phyloP scores from a whole-genome alignment of 2,329 filamentous ascomycete genomes.

The Pseudocercospora fijiensis region DNA sequence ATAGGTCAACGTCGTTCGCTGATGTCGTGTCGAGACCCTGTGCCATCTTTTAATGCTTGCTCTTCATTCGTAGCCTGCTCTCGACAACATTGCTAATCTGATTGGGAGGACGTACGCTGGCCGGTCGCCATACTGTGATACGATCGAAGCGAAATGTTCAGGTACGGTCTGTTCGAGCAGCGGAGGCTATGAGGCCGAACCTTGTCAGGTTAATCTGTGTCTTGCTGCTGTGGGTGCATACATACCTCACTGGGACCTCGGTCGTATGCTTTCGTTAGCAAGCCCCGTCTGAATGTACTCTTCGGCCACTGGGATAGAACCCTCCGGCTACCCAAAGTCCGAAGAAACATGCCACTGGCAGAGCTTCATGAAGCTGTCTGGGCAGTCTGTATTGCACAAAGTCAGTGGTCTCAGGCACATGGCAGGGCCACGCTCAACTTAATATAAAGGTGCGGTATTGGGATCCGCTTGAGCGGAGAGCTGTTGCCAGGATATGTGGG shows the following conservation, averaged over 20 bases:
- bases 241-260: slow-evolving; percentile 35
- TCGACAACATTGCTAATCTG: background rate
- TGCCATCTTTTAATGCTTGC: slow-evolving; percentile 5
- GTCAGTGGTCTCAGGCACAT: background rate
- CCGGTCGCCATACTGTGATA: slow-evolving; percentile 63
- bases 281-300: slow-evolving; percentile 9
- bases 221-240: background rate
- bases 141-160: slow-evolving; percentile 67
- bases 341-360: slow-evolving; percentile 25
- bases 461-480: slow-evolving; percentile 7
- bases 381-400: slow-evolving; percentile 1
- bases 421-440: background rate
- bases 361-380: slow-evolving; percentile 22
- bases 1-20: slow-evolving; percentile 69
- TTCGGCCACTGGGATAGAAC: background rate
- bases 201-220: slow-evolving; percentile 1
- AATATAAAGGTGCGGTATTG: slow-evolving; percentile 7
- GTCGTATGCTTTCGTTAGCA: slow-evolving; percentile 35
- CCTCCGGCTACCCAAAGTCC: slow-evolving; percentile 28
- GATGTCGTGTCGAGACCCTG: slow-evolving; percentile 60
- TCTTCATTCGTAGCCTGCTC: slow-evolving; percentile 3
- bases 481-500: slow-evolving; percentile 5
- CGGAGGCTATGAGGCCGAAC: slow-evolving; percentile 55
- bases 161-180: slow-evolving; percentile 68
- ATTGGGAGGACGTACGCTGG: slow-evolving; percentile 50